Conservation (phyloP, 768 basidiomycete species). For the Asterophora parasitica region DNA sequence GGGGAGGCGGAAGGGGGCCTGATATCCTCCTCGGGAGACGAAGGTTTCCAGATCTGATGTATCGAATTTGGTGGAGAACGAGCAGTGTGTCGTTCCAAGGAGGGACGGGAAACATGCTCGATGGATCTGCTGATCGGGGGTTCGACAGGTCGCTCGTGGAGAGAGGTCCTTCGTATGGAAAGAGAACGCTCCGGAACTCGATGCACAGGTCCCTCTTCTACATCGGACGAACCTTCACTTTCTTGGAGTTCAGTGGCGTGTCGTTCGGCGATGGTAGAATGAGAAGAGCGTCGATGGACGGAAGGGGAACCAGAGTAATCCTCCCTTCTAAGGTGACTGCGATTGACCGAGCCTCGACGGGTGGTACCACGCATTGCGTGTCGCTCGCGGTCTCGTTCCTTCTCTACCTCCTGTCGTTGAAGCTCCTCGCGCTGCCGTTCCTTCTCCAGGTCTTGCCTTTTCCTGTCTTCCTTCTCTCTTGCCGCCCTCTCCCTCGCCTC, state of each 20-base stretch:
- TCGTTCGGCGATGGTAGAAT: background rate
- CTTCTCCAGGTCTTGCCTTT: background rate
- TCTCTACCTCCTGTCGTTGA: background rate
- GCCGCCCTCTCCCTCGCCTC: background rate
- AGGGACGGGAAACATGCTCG: conserved; percentile 11
- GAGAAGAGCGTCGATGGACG: background rate
- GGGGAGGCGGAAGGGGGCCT: conserved; percentile 31
- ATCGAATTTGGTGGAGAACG: conserved; percentile 28
- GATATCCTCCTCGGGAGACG: conserved; percentile 40
- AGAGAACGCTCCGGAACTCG: conserved; percentile 16
- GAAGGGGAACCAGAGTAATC: conserved; percentile 9
- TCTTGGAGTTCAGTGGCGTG: conserved; percentile 3
- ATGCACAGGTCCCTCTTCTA: conserved; percentile 20
- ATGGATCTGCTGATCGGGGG: conserved; percentile 7
- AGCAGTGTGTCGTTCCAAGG: conserved; percentile 28
- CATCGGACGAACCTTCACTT: conserved; percentile 9
- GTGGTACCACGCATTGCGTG: conserved; percentile 1
- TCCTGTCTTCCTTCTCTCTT: background rate
- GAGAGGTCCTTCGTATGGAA: conserved; percentile 14
- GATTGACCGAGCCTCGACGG: conserved; percentile 22
- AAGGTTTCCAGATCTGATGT: conserved; percentile 49
- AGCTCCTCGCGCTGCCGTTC: background rate
- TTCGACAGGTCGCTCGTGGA: conserved; percentile 9
- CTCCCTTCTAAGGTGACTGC: conserved; percentile 13
- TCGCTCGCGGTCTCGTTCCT: conserved; percentile 6